These are phyloP conservation scores for Claviceps africana DNA, from an alignment of 2,329 filamentous ascomycete genomes.

Conservation along the genomic window DNA sequence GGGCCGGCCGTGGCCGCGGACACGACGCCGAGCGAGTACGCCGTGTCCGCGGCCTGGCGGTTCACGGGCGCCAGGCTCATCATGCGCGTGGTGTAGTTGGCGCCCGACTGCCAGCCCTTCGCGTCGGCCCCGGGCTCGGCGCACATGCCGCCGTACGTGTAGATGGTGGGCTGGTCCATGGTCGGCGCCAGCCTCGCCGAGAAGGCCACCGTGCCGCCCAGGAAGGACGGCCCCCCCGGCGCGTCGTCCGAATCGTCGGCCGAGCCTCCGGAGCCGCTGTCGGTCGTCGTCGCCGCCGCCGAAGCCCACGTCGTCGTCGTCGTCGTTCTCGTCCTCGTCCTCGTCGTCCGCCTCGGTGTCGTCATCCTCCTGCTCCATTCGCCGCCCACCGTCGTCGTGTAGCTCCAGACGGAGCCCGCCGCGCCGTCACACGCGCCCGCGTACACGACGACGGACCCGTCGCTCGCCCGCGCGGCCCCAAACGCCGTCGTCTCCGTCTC, in stretches of 20 bases:
- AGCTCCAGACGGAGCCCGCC: conserved; percentile 53
- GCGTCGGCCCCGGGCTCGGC: conserved; percentile 30
- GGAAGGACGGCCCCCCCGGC: conserved; percentile 27
- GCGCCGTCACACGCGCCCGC: conserved; percentile 54
- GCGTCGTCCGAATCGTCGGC: no score
- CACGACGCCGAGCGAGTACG: conserved; percentile 25
- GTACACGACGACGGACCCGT: conserved; percentile 60
- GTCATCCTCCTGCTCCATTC: conserved; percentile 18
- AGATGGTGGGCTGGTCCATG: conserved; percentile 43
- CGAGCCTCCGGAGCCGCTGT: no score
- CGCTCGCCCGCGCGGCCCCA: conserved; percentile 49
- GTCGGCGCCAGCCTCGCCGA: conserved; percentile 43
- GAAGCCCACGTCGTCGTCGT: neutral
- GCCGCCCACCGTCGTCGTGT: conserved; percentile 26
- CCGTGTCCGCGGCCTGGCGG: conserved; percentile 12
- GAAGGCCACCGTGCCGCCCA: conserved; percentile 50
- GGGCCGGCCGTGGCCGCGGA: no score
- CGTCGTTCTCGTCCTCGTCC: neutral
- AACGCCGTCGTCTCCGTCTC: conserved; percentile 41
- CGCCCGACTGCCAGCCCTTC: conserved; percentile 48
- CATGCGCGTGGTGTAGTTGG: conserved; percentile 72
- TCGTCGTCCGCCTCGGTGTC: conserved; percentile 9
- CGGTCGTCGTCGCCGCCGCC: no score
- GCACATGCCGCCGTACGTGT: conserved; percentile 87
- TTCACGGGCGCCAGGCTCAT: conserved; percentile 43